Base-by-base conservation (phyloP, 2,329 filamentous ascomycete genomes). In the Xylariaceae sp. region DNA sequence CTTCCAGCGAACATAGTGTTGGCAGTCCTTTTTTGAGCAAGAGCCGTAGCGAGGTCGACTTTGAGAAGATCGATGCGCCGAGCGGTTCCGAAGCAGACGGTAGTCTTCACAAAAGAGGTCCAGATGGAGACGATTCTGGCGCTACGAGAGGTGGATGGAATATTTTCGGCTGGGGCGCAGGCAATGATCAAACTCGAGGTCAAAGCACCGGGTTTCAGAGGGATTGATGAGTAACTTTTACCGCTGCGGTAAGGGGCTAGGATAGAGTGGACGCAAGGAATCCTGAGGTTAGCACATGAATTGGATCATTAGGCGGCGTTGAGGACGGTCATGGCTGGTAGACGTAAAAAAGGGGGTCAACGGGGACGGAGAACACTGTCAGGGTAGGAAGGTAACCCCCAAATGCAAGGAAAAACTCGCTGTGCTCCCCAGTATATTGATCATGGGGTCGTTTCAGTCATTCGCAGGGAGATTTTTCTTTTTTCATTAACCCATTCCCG, bases 61-160 rank as follows among this genome's bases (percentile, higher is more conserved):
- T 97, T 70, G 92, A 96, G 70, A 89, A 90, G 72, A 90, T 95
- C 66, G 89, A 94, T 63, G 85, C 87, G 39, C 88, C 92, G 70
- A 88, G 86, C 68, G 81, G 81, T 8, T 77, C 77, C 30, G 86
- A 84, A 69, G 82, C 83, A 51, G 78, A 77, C 37, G 77, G 67
- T 8, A 68, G 75, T 59, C 66, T 76, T 62, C 63, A 67, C 62
- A 60, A 65, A 61, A 58, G 64, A 61, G 53, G 69, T 59, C 52
- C 58, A 50, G 49, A 13, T 11, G 61, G 59, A 2, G 58, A 60
- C 9, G 56, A 59, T 5, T 17, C 53, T n/a, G 56, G 58, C 9
- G 53, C 48, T 30, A 55, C 59, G 17, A 61, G 30, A 47, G 55
- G 54, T 4, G 49, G 61, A 5, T 63, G 69, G 69, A 67, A 63